Base-by-base conservation (phyloP, 2,329 filamentous ascomycete genomes). In the Verticillium albo-atrum region DNA sequence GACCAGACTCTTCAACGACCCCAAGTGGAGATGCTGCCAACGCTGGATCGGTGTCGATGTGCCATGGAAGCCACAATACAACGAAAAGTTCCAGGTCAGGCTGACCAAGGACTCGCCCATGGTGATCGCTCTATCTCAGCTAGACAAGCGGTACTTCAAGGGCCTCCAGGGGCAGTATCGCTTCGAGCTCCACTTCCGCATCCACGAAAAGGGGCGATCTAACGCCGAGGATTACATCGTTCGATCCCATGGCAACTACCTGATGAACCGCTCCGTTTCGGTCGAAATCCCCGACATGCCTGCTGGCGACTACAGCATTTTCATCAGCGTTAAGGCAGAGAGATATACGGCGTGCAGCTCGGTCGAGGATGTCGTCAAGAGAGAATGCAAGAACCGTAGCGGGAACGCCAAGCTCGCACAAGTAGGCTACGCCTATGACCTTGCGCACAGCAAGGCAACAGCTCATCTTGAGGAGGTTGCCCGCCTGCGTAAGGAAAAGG, bases 1-100 rank as follows among this genome's bases (percentile, higher is more conserved):
- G 15, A 88, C 86, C 0, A 78, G 85, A 1, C 79, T 89, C 20
- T 88, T 88, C 70, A 75, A 81, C 27, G 81, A 85, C 23, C 70
- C 75, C 2, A 78, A 83, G 61, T 89, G 85, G 86, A 77, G 79
- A 51, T 79, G 82, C 56, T 81, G 79, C 17, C 81, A 84, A 58
- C 79, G 81, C 60, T 88, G 84, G 85, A 83, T 86, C 54, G 83
- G 82, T 2, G 79, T 87, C 10, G 79, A 84, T 32, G 85, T 88
- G 1, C 82, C 84, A 0, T 88, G 85, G 84, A 84, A 82, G 66
- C 72, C 81, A 1, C 79, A 85, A 57, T 88, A 86, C 68, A 82
- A 86, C 64, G 79, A 86, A 61, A 86, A 84, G 66, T 88, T 87
- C 67, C 77, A 82, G 60, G 80, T 88, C 67, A 79, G 77, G 54